Evolutionary conservation across 805 yeast genomes (phyloP).

Genomic region (Pichia eremophila): DNA sequence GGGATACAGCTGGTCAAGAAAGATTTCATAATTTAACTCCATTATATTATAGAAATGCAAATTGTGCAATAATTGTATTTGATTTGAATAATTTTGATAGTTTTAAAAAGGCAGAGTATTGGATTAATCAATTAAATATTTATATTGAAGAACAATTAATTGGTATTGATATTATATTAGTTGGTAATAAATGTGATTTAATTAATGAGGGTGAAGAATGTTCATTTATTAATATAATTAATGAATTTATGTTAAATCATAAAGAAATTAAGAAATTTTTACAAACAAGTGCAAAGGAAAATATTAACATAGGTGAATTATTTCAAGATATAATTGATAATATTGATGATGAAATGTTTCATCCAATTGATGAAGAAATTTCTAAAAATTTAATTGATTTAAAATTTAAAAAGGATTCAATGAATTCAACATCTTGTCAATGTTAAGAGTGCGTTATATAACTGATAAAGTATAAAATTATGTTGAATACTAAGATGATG

Average conservation of each 20-base stretch:
- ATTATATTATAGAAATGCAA: constrained; percentile 73
- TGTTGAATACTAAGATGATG: neutral
- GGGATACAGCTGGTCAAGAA: constrained; percentile 98
- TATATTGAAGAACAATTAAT: constrained; percentile 12
- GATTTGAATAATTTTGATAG: constrained; percentile 53
- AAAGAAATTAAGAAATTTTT: constrained; percentile 16
- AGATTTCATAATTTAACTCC: constrained; percentile 77
- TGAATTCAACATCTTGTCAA: constrained; percentile 9
- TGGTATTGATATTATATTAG: constrained; percentile 34
- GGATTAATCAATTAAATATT: constrained; percentile 72
- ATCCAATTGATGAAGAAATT: constrained; percentile 14
- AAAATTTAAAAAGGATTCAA: constrained; percentile 6
- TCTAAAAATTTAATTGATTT: constrained; percentile 16
- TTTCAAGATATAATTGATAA: constrained; percentile 27
- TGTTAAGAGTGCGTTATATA: constrained; percentile 6
- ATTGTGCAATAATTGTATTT: constrained; percentile 80
- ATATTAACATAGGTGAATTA: constrained; percentile 45
- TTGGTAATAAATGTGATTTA: constrained; percentile 81
- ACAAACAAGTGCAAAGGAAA: constrained; percentile 63
- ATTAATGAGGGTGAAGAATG: constrained; percentile 18
- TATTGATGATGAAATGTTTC: constrained; percentile 22
- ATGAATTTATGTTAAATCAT: constrained; percentile 17
- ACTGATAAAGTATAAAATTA: neutral
- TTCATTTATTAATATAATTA: constrained; percentile 14
- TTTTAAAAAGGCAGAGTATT: constrained; percentile 67